Conservation (phyloP, 2,329 filamentous ascomycete genomes). For the Colletotrichum echinochloae region DNA sequence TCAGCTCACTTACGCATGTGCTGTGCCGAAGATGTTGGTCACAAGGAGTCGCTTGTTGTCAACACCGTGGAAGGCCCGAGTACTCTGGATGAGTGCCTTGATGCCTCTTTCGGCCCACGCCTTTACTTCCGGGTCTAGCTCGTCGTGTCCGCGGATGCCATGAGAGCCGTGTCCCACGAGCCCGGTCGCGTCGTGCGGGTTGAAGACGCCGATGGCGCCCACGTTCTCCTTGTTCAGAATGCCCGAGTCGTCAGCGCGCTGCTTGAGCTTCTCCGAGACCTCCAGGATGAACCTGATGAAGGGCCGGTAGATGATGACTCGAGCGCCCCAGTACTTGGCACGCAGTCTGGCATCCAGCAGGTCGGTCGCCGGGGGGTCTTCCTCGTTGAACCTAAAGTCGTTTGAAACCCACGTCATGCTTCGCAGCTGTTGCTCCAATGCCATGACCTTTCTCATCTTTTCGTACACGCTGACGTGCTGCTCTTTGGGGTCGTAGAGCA, state of each 20-base stretch:
- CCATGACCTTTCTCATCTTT: slow-evolving; percentile 60
- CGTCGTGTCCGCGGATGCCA: slow-evolving; percentile 45
- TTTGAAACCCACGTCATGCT: slow-evolving; percentile 60
- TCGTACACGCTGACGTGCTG: slow-evolving; percentile 47
- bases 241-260: slow-evolving; percentile 32
- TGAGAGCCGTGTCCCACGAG: slow-evolving; percentile 10
- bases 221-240: slow-evolving; percentile 48
- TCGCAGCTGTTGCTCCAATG: slow-evolving; percentile 31
- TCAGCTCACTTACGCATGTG: slow-evolving; percentile 84
- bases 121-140: slow-evolving; percentile 43
- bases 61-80: slow-evolving; percentile 79
- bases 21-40: slow-evolving; percentile 96
- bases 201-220: slow-evolving; percentile 51
- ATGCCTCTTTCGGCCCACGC: slow-evolving; percentile 72
- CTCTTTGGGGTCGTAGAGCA: slow-evolving; percentile 63
- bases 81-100: slow-evolving; percentile 84
- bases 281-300: slow-evolving; percentile 72
- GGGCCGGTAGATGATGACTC: slow-evolving; percentile 88
- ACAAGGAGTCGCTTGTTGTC: slow-evolving; percentile 78
- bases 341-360: slow-evolving; percentile 87
- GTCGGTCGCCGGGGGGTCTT: slow-evolving; percentile 77
- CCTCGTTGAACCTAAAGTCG: slow-evolving; percentile 69
- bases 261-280: slow-evolving; percentile 54
- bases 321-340: slow-evolving; percentile 94
- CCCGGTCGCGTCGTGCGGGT: slow-evolving; percentile 16